Percentiles rank a stretch among this genome's conserved stretches.
Evolutionary conservation across 495 filamentous ascomycete species (phyloP).

Genomic region (Penicillium verhagenii): DNA sequence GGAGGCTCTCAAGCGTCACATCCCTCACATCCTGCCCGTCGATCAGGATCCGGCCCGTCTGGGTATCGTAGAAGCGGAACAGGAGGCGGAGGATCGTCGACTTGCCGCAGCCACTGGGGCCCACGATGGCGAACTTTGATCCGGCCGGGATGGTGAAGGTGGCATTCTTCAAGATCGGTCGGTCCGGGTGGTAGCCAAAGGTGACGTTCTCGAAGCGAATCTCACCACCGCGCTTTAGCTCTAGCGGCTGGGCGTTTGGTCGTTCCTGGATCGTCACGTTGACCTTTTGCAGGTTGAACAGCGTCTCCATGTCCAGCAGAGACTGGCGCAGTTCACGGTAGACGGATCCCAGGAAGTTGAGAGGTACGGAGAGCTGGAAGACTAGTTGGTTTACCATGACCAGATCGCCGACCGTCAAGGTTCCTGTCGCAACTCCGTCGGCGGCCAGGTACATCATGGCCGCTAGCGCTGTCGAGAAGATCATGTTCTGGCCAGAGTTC

Average conservation of each 20-base stretch:
- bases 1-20: constrained; percentile 76
- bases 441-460: constrained; percentile 98
- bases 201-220: constrained; percentile 93
- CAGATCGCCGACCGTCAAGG: constrained; percentile 88
- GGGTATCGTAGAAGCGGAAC: constrained; percentile 92
- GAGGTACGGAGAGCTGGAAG: constrained; percentile 92
- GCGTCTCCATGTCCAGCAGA: constrained; percentile 94
- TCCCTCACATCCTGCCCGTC: constrained; percentile 91
- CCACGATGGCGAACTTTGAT: constrained; percentile 93
- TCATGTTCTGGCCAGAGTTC: constrained; percentile 97
- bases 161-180: constrained; percentile 83
- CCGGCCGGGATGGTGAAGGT: constrained; percentile 89
- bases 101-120: constrained; percentile 93
- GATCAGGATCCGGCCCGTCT: constrained; percentile 82
- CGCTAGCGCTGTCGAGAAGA: constrained; percentile 91
- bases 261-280: constrained; percentile 82
- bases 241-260: constrained; percentile 67
- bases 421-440: constrained; percentile 77
- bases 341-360: constrained; percentile 94
- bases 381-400: constrained; percentile 99
- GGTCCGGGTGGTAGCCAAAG: constrained; percentile 86
- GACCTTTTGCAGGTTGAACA: constrained; percentile 98
- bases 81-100: constrained; percentile 87
- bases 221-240: constrained; percentile 74
- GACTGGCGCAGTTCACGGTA: constrained; percentile 96